phyloP scores from a whole-genome alignment of 805 yeast species.

The Nakazawaea populi region DNA sequence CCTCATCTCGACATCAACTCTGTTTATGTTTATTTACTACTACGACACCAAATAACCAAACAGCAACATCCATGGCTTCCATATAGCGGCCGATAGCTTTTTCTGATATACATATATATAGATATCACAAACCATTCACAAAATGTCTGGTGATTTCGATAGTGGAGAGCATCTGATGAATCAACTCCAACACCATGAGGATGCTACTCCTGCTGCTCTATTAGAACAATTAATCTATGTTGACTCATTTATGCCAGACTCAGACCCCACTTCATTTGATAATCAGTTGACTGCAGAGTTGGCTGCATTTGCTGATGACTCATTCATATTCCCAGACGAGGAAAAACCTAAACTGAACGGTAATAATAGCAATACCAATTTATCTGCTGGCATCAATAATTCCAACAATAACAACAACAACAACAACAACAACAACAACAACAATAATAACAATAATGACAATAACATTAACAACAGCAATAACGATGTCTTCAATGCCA shows the following conservation, averaged over 20 bases:
- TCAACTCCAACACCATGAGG: background rate
- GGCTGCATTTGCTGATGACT: slow-evolving; percentile 79
- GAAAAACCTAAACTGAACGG: slow-evolving; percentile 46
- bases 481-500: background rate
- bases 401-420: background rate
- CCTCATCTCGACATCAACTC: background rate
- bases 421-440: background rate
- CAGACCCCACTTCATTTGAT: slow-evolving; percentile 32
- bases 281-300: slow-evolving; percentile 57
- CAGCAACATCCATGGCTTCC: no score
- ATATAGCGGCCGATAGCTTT: no score
- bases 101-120: no score
- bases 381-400: slow-evolving; percentile 2
- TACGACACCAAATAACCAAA: no score
- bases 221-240: slow-evolving; percentile 77
- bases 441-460: slow-evolving; percentile 4
- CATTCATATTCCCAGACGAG: slow-evolving; percentile 77
- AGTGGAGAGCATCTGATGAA: background rate
- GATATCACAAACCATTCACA: background rate
- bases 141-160: background rate
- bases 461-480: background rate
- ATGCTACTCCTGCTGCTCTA: slow-evolving; percentile 37
- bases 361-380: slow-evolving; percentile 15
- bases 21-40: no score
- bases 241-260: slow-evolving; percentile 64